These are phyloP conservation scores for Cephalotrichum gorgonifer DNA, from an alignment of 2,329 filamentous ascomycete species.

Conservation along the genomic window DNA sequence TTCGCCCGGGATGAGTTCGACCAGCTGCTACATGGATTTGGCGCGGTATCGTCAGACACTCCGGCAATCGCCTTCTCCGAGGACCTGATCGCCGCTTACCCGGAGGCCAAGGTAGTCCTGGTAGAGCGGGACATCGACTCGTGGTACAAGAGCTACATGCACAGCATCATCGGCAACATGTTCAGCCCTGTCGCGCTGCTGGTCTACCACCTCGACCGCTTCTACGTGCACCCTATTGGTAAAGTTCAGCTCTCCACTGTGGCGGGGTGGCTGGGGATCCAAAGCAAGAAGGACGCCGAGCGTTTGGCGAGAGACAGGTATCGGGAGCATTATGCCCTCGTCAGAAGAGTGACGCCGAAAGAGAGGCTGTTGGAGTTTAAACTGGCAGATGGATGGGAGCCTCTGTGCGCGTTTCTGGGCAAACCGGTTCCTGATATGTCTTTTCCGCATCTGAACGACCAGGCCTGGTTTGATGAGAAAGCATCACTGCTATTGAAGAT, in stretches of 20 bases:
- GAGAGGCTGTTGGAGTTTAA: too few species aligned
- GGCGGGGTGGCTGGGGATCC: constrained; percentile 5
- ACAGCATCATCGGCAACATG: constrained; percentile 10
- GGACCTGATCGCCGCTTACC: constrained; percentile 22
- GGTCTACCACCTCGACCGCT: constrained; percentile 4
- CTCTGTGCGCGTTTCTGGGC: constrained; percentile 24
- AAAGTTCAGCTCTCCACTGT: not conserved
- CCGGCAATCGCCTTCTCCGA: constrained; percentile 19
- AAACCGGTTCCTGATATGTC: constrained; percentile 15
- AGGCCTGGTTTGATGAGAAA: too few species aligned
- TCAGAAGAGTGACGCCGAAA: too few species aligned
- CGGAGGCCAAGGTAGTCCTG: constrained; percentile 22
- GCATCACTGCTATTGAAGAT: too few species aligned
- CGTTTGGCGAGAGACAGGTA: too few species aligned
- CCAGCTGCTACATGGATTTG: constrained; percentile 11
- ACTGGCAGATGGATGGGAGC: constrained; percentile 23
- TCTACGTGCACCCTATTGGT: constrained; percentile 6
- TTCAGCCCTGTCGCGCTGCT: constrained; percentile 13
- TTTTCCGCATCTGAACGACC: constrained; percentile 23
- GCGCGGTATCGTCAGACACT: constrained; percentile 25
- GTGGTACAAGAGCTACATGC: constrained; percentile 20
- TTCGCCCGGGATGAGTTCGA: constrained; percentile 11
- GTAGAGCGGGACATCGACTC: constrained; percentile 18
- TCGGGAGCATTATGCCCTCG: too few species aligned
- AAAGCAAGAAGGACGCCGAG: constrained; percentile 1